Percentiles rank a stretch among this genome's conserved stretches.
phyloP scores from a whole-genome alignment of 371 early-diverging fungal genomes.

The Rhizopus microsporus region DNA sequence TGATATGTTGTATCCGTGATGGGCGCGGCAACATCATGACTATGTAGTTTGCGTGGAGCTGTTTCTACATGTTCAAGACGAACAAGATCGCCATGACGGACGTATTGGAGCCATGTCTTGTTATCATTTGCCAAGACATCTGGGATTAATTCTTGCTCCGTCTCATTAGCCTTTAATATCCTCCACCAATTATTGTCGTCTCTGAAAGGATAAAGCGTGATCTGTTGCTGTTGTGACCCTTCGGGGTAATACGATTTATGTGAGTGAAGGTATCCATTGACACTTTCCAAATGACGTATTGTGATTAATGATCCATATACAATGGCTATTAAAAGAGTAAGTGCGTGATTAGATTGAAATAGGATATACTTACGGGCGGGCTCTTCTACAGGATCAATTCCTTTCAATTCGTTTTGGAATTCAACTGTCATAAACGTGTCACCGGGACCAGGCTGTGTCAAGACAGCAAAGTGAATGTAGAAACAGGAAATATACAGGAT shows the following conservation, averaged over 20 bases:
- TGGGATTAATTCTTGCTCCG: slow-evolving; percentile 1
- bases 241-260: slow-evolving; percentile 82
- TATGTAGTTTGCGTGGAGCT: slow-evolving; percentile 42
- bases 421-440: slow-evolving; percentile 87
- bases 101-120: slow-evolving; percentile 44
- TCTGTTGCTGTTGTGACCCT: slow-evolving; percentile 91
- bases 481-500: slow-evolving; percentile 83
- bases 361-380: slow-evolving; percentile 26
- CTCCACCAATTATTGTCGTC: slow-evolving; percentile 91
- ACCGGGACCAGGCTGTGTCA: slow-evolving; percentile 83
- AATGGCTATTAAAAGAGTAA: slow-evolving; percentile 52
- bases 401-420: slow-evolving; percentile 86
- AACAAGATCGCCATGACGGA: slow-evolving; percentile 58
- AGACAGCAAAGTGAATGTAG: slow-evolving; percentile 82
- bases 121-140: slow-evolving; percentile 43
- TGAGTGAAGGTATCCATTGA: slow-evolving; percentile 87
- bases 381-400: slow-evolving; percentile 63
- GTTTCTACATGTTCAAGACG: slow-evolving; percentile 62
- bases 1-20: slow-evolving; percentile 88
- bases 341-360: background rate
- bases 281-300: slow-evolving; percentile 74
- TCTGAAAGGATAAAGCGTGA: slow-evolving; percentile 90
- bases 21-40: slow-evolving; percentile 65
- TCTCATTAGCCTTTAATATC: slow-evolving; percentile 52
- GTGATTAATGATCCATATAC: slow-evolving; percentile 79